Conservation (phyloP, 768 basidiomycete species). For the Brasilioporus rufonigricans region DNA sequence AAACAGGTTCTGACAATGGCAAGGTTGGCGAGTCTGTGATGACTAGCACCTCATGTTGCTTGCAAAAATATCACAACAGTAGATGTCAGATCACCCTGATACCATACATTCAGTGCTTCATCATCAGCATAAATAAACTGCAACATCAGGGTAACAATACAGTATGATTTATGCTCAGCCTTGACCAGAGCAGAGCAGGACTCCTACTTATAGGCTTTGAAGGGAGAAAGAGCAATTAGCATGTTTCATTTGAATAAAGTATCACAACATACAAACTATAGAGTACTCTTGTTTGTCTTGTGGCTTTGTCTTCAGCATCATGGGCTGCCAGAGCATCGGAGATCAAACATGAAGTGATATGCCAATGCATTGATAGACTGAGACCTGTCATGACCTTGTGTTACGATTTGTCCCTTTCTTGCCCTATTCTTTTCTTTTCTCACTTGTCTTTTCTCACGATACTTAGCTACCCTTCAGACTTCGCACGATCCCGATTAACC, state of each 20-base stretch:
- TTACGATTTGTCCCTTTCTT: no score
- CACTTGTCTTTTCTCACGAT: no score
- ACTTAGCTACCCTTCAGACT: no score
- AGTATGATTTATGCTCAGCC: not conserved
- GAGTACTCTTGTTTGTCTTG: no score
- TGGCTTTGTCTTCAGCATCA: no score
- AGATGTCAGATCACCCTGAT: not conserved
- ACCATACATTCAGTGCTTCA: not conserved
- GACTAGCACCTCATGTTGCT: not conserved
- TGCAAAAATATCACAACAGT: not conserved
- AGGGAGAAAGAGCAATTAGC: not conserved
- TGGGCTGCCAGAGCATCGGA: no score
- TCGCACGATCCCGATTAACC: no score
- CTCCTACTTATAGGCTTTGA: not conserved
- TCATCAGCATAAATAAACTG: not conserved
- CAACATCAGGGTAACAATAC: not conserved
- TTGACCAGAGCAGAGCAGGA: not conserved
- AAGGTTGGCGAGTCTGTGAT: constrained; percentile 1
- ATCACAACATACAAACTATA: not conserved
- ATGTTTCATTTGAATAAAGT: not conserved
- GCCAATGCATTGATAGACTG: no score
- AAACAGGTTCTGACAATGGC: not conserved
- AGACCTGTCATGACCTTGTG: no score
- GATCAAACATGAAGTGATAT: no score
- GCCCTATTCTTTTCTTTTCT: no score